Evolutionary conservation across 352 stramenopile genomes (phyloP), one percentile per base, ranked within the genome.

Genomic region (Nothophytophthora sp.): DNA sequence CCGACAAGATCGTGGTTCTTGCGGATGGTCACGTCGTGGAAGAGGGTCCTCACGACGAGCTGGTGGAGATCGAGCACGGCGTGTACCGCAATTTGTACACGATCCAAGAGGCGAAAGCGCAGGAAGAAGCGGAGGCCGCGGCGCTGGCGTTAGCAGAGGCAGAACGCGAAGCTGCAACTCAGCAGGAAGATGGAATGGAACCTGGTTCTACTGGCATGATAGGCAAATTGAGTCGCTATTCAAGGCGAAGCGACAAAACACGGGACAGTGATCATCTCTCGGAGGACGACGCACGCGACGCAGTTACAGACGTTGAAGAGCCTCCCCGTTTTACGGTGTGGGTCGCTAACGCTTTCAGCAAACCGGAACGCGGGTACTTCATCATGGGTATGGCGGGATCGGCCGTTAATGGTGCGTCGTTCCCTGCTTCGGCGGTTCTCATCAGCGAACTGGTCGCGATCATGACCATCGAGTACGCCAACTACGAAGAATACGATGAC

Each of bases 51-150:
- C 74, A 86, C 25, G 50, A 71, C 7, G 50, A 64, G 30, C 56
- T 86, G 1, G 46, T 86, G 36, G 8, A 25, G 29, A 84, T 92
- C 4, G 57, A 94, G 7, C 70, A 80, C 10, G 63, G 63, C 13
- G 41, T 73, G 7, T 96, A 95, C 63, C 76, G 95, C 36, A 96
- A 86, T 11, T 52, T 82, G 38, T 79, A 90, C 44, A 84, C 85
- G 25, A 88, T 96, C 50, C 58, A 72, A 22, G 39, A 62, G 27
- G 20, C 23, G 16, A 53, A 28, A 1, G 35, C 48, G 9, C 22
- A 55, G 23, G 48, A 55, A 18, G 43, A 67, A 18, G 36, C 23
- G 4, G 45, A 68, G 8, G 30, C 43, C n/a, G 47, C 13, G 1
- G 29, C 75, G 63, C 12, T 59, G 45, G 18, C 61, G 7, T 42